A percentile compares a stretch with the other conserved stretches of the same genome.
Conservation (phyloP, 225 moss, liverwort and hornwort genomes). For the Bryoerythrophyllum caledonicum region DNA sequence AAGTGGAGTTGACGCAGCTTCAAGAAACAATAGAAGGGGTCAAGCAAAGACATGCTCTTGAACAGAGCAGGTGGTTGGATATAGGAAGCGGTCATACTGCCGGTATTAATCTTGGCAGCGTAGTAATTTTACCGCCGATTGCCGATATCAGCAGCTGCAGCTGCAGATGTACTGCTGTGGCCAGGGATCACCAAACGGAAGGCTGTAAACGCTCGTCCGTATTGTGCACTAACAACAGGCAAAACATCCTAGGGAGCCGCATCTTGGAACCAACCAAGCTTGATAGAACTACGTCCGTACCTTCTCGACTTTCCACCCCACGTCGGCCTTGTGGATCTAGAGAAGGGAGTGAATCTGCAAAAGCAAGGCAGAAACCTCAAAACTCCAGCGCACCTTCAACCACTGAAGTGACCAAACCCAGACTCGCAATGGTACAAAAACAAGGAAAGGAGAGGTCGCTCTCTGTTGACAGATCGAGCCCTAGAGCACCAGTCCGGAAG, state of each 20-base stretch:
- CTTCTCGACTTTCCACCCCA: constrained; percentile 38
- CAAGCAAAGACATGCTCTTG: constrained; percentile 62
- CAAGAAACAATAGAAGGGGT: constrained; percentile 77
- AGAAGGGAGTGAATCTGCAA: constrained; percentile 30
- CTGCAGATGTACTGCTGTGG: no score
- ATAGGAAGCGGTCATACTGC: constrained; percentile 61
- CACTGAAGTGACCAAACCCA: constrained; percentile 22
- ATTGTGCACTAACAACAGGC: no score
- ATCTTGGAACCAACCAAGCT: no score
- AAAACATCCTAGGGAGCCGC: no score
- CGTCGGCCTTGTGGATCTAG: constrained; percentile 23
- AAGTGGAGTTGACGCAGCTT: constrained; percentile 62
- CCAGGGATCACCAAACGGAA: no score
- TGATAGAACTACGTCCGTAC: background rate
- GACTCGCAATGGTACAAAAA: constrained; percentile 15
- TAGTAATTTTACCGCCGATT: constrained; percentile 64
- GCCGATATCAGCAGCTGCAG: background rate
- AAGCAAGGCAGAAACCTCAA: constrained; percentile 42
- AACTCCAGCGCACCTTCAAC: constrained; percentile 28
- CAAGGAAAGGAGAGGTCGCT: constrained; percentile 39
- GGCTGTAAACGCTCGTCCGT: no score
- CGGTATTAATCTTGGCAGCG: constrained; percentile 63
- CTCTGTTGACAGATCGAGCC: constrained; percentile 38
- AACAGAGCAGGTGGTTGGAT: constrained; percentile 86
- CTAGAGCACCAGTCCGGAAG: constrained; percentile 36